Base-by-base conservation (phyloP, 2,329 filamentous ascomycete species). In the Penicillium sp. region DNA sequence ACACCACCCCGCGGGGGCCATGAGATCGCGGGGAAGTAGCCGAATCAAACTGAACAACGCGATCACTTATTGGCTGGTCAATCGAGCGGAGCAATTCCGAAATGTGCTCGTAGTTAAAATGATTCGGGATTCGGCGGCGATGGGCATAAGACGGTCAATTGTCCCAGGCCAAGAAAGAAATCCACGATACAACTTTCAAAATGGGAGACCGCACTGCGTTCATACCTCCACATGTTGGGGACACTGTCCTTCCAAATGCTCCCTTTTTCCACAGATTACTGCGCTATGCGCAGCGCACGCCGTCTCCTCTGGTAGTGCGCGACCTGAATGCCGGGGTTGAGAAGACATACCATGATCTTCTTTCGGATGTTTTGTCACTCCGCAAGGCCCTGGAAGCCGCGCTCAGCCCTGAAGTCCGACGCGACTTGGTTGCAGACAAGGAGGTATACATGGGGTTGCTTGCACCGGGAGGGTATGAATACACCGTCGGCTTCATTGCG, bases 381-480 rank as follows among this genome's bases (percentile, higher is more conserved):
- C 57, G 66, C 25, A 57, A 54, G 18, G 50, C 55, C 1, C 34
- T 70, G 29, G 54, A 50, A 11, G 37, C 41, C 7, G 52, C 8
- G 4, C 44, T 63, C 5, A 48, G 42, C 16, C 13, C 33, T 22
- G 46, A 61, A 19, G 54, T 52, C 7, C 54, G 55, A 27, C 46
- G 52, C 2, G 57, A 63, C 11, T 43, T 70, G 12, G 41, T 49
- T 3, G 41, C 55, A 8, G 62, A 64, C 16, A 50, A 61, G n/a
- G 66, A 69, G 41, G 64, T 69, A 10, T 68, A 60, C 49, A 61
- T 70, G 46, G 66, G 62, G 14, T 19, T 70, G 12, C 39, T 70
- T 7, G 65, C 64, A 1, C 65, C 66, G 0, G 67, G 66, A 14
- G 68, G 68, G 0, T 70, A 70, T 54, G 67, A 70, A 37, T 70